Evolutionary conservation across 805 yeast genomes (phyloP).

Genomic region (Lipomyces orientalis): DNA sequence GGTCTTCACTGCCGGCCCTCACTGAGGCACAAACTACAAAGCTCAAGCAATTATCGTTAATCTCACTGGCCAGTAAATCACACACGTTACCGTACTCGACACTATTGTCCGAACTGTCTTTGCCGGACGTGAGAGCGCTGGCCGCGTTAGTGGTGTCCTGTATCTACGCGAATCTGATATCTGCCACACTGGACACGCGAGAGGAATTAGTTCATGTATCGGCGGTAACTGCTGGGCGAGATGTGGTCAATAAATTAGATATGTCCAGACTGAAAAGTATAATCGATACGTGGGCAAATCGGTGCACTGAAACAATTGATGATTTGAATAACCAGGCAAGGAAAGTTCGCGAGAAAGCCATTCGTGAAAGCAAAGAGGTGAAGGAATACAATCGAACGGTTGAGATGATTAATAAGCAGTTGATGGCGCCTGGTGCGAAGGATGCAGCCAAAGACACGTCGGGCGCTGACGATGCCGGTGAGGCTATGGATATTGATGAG

Average conservation of each 20-base stretch:
- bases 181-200: conserved; percentile 32
- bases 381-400: conserved; percentile 31
- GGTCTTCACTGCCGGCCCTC: conserved; percentile 13
- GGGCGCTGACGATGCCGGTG: conserved; percentile 11
- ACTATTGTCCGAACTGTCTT: conserved; percentile 18
- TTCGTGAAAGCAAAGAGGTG: conserved; percentile 20
- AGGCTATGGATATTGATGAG: conserved; percentile 42
- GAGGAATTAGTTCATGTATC: conserved; percentile 22
- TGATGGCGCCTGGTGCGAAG: conserved; percentile 9
- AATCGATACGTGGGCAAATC: conserved; percentile 25
- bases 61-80: conserved; percentile 22
- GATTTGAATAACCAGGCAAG: conserved; percentile 22
- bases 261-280: conserved; percentile 15
- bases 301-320: conserved; percentile 21
- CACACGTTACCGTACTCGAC: conserved; percentile 24
- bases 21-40: conserved; percentile 26
- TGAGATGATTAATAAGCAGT: conserved; percentile 22
- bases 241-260: conserved; percentile 21
- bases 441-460: conserved; percentile 2
- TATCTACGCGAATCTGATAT: conserved; percentile 27
- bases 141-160: conserved; percentile 24
- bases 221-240: conserved; percentile 31
- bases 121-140: conserved; percentile 17
- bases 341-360: conserved; percentile 19
- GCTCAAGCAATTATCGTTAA: conserved; percentile 32